Base-by-base conservation (phyloP, 1,139 yeast species). In the Magnusiomyces magnusii region DNA sequence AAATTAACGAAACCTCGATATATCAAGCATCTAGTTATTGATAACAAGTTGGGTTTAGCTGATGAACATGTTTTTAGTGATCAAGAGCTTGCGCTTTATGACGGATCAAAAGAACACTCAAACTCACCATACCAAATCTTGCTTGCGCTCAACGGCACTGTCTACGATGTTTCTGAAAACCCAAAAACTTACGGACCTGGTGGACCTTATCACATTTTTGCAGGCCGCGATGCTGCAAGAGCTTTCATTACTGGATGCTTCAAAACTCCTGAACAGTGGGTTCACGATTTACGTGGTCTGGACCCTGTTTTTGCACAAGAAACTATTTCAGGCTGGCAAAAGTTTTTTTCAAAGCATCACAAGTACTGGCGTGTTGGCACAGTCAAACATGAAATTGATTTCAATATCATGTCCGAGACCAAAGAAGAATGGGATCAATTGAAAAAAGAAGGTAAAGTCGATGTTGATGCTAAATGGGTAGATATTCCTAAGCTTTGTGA, bases 211-310 rank as follows among this genome's bases (percentile, higher is more conserved):
- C 69, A 75, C 2, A 74, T 78, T 57, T 81, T 89, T 67, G 79
- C 84, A 27, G 96, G 95, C 0, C 75, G 73, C 54, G 96, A 89
- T 69, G 80, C 83, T 52, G 86, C 93, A 0, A 73, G 96, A 54
- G 90, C 90, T 28, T 85, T 82, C 66, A 86, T 84, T 2, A 88
- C 93, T 0, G 95, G 95, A 3, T 88, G 96, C 67, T 81, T 88
- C 64, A 70, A 73, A 51, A 78, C 80, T 19, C 42, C 53, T 17
- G 42, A 39, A 24, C 78, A 75, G 21, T 76, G 79, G 66, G 87
- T 92, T 0, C 80, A 83, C 68, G 95, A 88, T 69, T 70, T 87
- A 51, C 72, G 95, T 34, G 95, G 87, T 0, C 70, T 87, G 41
- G 68, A 67, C 2, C 65, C 63, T 28, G 72, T 68, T 1, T 70